These are phyloP conservation scores for Beta vulgaris DNA, from an alignment of 148 eudicot species.

Conservation along the genomic window DNA sequence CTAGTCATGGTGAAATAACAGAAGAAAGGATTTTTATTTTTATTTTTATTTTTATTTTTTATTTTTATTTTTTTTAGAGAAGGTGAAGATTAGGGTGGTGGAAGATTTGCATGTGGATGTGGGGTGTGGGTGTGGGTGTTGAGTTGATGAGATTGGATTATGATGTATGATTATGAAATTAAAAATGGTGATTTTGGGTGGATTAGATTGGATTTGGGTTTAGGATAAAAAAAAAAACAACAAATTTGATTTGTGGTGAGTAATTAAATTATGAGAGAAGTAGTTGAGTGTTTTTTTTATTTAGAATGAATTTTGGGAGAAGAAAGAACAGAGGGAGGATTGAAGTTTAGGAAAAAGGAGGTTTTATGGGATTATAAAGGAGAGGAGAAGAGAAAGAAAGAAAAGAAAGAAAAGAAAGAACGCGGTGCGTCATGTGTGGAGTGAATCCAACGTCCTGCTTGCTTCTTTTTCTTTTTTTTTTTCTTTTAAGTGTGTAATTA, in stretches of 20 bases:
- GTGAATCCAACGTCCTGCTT: conserved; percentile 11
- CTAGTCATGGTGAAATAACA: conserved; percentile 51
- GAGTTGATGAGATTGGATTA: neutral
- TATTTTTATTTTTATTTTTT: neutral
- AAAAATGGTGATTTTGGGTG: conserved; percentile 3
- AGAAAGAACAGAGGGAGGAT: neutral
- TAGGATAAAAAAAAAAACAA: neutral
- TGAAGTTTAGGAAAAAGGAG: neutral
- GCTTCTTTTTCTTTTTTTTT: neutral
- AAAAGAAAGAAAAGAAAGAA: neutral
- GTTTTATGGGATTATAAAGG: neutral
- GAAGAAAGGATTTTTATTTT: neutral
- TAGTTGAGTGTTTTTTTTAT: too few relatives aligned
- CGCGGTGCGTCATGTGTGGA: conserved; percentile 7
- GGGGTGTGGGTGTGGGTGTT: neutral
- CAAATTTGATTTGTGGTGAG: too few relatives aligned
- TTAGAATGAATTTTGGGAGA: neutral
- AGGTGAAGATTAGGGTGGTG: neutral
- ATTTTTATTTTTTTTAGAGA: too few relatives aligned
- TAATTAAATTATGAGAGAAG: too few relatives aligned
- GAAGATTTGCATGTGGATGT: conserved; percentile 16
- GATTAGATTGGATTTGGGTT: neutral
- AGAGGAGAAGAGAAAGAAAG: neutral
- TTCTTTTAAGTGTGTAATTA: neutral
- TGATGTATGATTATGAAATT: neutral